Evolutionary conservation across 2,329 filamentous ascomycete species (phyloP), one percentile per base, ranked within the genome.

Genomic region (Diaporthe australafricana): DNA sequence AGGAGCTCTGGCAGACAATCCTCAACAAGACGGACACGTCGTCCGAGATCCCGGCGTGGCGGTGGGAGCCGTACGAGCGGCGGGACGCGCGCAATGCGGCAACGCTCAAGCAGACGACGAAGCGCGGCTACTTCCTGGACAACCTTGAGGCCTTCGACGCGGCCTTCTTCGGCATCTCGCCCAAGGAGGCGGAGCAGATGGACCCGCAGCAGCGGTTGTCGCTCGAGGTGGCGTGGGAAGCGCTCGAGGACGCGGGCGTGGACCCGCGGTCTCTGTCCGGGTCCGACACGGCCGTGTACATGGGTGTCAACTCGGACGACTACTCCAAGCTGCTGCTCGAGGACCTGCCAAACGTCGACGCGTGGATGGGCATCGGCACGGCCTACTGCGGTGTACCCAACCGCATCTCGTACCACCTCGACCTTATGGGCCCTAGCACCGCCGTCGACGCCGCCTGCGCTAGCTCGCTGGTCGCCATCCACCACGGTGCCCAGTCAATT

Each of bases 161-260:
- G 14, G 60, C 74, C 6, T 78, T 78, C 68, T 78, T 78, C 70
- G 75, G 76, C 14, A 77, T 78, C 42, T 75, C 75, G 2, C 75
- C 75, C 40, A 70, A 72, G 17, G 76, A 78, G 67, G 76, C 77
- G 50, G 71, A 76, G 56, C 66, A 71, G 16, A 76, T 78, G 75
- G 77, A 78, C 32, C 77, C 77, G 8, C 77, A 78, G 22, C 76
- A 77, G 57, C 70, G 76, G 4, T 72, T 76, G 27, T 67, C 55
- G 30, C 72, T 75, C 6, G 82, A 85, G 68, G 79, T 82, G 0
- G 77, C 78, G 27, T 84, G 81, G 68, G 83, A 85, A 69, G 81
- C 82, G 1, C 74, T 89, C 4, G 82, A 81, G 53, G 76, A 76
- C 6, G 81, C 80, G 0, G 83, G 83, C 25, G 63, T 82, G 38